A percentile compares a stretch with the other conserved stretches of the same genome.
phyloP scores from a whole-genome alignment of 495 filamentous ascomycete genomes.

The Glarea lozoyensis region DNA sequence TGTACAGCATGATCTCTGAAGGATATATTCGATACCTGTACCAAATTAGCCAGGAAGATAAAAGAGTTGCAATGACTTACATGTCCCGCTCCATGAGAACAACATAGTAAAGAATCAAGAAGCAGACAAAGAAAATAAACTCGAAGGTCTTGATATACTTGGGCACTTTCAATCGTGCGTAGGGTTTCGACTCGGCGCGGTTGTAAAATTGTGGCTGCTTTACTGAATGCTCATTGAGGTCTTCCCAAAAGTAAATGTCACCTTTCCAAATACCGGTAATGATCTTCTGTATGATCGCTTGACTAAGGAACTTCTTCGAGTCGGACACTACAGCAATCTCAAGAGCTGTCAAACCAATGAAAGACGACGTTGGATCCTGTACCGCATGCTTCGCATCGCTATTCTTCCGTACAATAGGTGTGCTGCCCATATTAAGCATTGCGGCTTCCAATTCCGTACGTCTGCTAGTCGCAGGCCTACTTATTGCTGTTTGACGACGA shows the following conservation, averaged over 20 bases:
- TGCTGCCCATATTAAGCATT: constrained; percentile 16
- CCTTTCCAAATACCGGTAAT: constrained; percentile 88
- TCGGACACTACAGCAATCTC: constrained; percentile 86
- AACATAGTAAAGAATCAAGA: constrained; percentile 74
- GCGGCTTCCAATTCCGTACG: constrained; percentile 15
- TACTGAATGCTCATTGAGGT: constrained; percentile 59
- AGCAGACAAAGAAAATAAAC: constrained; percentile 74
- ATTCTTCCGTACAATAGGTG: background rate
- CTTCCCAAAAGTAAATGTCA: constrained; percentile 88
- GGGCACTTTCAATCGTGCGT: constrained; percentile 79
- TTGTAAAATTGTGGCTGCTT: constrained; percentile 83
- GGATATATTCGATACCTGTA: constrained; percentile 31
- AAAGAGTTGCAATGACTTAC: constrained; percentile 6
- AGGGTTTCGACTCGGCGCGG: constrained; percentile 65
- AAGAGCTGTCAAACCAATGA: constrained; percentile 72
- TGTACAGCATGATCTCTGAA: constrained; percentile 46
- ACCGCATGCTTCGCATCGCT: constrained; percentile 26
- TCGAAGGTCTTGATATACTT: constrained; percentile 87
- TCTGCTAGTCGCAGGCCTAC: constrained; percentile 20
- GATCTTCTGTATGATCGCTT: constrained; percentile 76
- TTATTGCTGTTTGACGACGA: constrained; percentile 7
- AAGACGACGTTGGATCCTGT: constrained; percentile 53
- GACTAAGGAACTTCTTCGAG: constrained; percentile 85
- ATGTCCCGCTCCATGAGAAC: constrained; percentile 58
- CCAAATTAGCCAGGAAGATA: constrained; percentile 3